A percentile compares a stretch with the other conserved stretches of the same genome.
Conservation (phyloP, 495 filamentous ascomycete species). For the Penicillium paxilli region DNA sequence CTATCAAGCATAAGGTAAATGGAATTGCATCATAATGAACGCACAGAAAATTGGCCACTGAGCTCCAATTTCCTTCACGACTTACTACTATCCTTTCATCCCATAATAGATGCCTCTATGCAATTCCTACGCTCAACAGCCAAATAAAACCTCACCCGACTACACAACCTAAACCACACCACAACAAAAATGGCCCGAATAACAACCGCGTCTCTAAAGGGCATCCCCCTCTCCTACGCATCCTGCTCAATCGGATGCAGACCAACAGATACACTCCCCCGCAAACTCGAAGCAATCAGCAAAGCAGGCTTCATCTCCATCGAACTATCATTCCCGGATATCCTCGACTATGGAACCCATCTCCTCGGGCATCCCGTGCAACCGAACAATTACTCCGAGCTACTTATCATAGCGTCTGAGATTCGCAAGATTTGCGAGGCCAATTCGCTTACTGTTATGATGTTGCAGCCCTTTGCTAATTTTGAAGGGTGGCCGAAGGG, state of each 20-base stretch:
- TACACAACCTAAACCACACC: background rate
- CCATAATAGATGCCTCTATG: background rate
- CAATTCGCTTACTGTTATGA: conserved; percentile 60
- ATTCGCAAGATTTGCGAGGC: conserved; percentile 54
- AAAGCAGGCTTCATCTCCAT: conserved; percentile 67
- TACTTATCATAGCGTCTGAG: conserved; percentile 51
- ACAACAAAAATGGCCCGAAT: conserved; percentile 22
- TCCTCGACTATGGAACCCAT: conserved; percentile 60
- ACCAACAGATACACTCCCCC: conserved; percentile 54
- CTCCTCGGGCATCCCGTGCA: conserved; percentile 50
- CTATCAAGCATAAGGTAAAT: background rate
- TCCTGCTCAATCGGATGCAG: conserved; percentile 61
- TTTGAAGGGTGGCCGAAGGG: conserved; percentile 75
- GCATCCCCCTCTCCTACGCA: conserved; percentile 64
- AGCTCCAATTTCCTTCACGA: background rate
- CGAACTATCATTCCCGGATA: conserved; percentile 75
- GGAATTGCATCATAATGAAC: conserved; percentile 13
- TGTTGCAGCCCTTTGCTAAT: conserved; percentile 77
- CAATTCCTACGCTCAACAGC: background rate
- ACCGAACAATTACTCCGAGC: conserved; percentile 54
- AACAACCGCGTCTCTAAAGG: conserved; percentile 28
- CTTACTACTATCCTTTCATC: background rate
- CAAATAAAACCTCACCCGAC: no score
- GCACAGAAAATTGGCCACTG: background rate
- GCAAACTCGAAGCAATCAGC: conserved; percentile 67